These are phyloP conservation scores for Lizonia empirigonia DNA, from an alignment of 2,329 filamentous ascomycete genomes.

Conservation along the genomic window DNA sequence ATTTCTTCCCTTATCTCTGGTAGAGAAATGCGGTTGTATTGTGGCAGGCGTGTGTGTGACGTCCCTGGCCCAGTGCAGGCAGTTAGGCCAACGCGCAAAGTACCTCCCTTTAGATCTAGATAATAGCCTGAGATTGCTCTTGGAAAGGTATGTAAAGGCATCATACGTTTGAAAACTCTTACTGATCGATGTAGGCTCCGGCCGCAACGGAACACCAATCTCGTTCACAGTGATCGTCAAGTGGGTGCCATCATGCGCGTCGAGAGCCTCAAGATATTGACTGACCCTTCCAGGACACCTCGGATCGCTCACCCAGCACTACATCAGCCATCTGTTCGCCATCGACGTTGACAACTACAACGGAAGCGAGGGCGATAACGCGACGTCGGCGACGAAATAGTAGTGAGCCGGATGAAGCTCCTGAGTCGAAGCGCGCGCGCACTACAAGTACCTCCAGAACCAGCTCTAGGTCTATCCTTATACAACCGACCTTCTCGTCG, in stretches of 20 bases:
- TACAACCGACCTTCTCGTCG: neutral
- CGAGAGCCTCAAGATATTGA: neutral
- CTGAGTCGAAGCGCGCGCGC: neutral
- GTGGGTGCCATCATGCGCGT: neutral
- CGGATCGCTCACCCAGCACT: neutral
- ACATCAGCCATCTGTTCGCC: neutral
- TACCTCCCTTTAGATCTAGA: neutral
- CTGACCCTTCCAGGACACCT: neutral
- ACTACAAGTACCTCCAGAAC: neutral
- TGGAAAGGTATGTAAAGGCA: neutral
- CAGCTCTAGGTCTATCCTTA: neutral
- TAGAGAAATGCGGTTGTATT: neutral
- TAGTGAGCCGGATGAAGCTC: neutral
- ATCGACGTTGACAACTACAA: neutral
- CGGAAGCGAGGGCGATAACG: neutral
- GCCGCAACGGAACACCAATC: neutral
- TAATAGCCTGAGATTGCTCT: neutral
- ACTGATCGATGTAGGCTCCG: neutral
- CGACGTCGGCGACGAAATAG: neutral
- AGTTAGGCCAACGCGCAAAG: neutral
- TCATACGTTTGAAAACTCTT: neutral
- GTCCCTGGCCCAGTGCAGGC: neutral
- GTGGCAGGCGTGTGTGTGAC: neutral
- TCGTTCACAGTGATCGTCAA: neutral
- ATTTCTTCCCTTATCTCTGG: neutral